Evolutionary conservation across 2,329 filamentous ascomycete species (phyloP), one percentile per base, ranked within the genome.

Genomic region (Claviceps sp.): DNA sequence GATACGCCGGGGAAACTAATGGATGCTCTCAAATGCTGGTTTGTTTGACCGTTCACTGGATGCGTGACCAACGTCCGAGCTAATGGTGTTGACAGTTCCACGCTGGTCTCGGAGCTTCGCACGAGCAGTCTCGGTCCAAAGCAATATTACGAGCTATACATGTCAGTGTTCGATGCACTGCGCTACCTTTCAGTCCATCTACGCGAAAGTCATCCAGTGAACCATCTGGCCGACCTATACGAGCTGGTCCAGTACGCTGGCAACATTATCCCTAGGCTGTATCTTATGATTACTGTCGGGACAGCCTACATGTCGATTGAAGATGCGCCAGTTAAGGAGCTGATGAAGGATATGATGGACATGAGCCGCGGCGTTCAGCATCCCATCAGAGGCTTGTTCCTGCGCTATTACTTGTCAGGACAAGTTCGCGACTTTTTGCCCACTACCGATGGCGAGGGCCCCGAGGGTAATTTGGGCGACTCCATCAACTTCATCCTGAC

Each of bases 341-440:
- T 98, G 56, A 98, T 98, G 93, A 98, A 98, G 71, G 93, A 98
- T 68, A 98, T 98, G 93, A 98, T 98, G 93, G 93, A 98, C 70
- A 98, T 98, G 93, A 97, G 89, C 70, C 81, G 93, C 56, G 93
- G 93, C 52, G 90, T 98, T 22, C 93, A 98, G 64, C 93, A 98
- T 68, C 93, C 93, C 16, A 90, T 96, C 56, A 87, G 93, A 53
- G 93, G 93, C 17, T 76, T 98, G 51, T 98, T 98, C 66, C 72
- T 98, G 62, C 83, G 93, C 64, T 98, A 98, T 70, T 98, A 96
- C 65, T 79, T 98, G 49, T 93, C 88, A 23, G 91, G 93, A 39
- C 93, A 98, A 71, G 91, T 93, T 40, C 80, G 93, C 62, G 93
- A 98, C 68, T 82, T 82, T 65, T 75, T 98, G 49, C 93, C 93